Percentiles rank a stretch among this genome's conserved stretches.
Evolutionary conservation across 768 basidiomycete species (phyloP).

Genomic region (Leucocoprinus leucothites): DNA sequence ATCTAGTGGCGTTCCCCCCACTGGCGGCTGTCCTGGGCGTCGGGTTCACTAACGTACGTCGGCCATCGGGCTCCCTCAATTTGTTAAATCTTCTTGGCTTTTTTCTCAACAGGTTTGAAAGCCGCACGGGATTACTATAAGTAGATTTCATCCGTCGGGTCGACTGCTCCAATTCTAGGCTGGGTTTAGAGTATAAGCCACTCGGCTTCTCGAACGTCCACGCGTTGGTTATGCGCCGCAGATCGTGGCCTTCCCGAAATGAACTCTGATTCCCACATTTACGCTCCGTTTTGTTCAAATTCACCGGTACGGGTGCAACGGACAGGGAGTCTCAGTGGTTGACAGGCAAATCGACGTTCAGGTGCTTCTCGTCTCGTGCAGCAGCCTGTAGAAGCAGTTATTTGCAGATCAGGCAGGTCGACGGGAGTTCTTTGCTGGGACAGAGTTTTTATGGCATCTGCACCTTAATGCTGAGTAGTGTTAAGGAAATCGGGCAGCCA

Average conservation of each 20-base stretch:
- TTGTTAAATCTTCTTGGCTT: not conserved
- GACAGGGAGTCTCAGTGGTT: not conserved
- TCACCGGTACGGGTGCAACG: not conserved
- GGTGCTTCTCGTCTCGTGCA: slow-evolving; percentile 5
- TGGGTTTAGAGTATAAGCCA: slow-evolving; percentile 5
- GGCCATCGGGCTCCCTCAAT: not conserved
- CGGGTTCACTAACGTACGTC: not conserved
- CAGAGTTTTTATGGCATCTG: slow-evolving; percentile 14
- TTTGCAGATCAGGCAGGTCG: slow-evolving; percentile 11
- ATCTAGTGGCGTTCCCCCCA: not conserved
- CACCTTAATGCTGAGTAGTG: slow-evolving; percentile 11
- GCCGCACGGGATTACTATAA: slow-evolving; percentile 6
- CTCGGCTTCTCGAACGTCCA: slow-evolving; percentile 4
- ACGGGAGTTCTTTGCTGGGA: slow-evolving; percentile 10
- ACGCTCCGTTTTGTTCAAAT: not conserved
- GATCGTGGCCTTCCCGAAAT: slow-evolving; percentile 2
- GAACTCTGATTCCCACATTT: not conserved
- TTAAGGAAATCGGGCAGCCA: slow-evolving; percentile 14
- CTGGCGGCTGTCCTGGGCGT: not conserved
- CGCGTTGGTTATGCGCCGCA: slow-evolving; percentile 13
- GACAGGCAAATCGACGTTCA: not conserved
- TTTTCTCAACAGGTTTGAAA: not conserved
- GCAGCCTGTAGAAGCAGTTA: slow-evolving; percentile 2
- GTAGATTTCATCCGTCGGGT: not conserved
- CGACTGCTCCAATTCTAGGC: not conserved